Evolutionary conservation across 2,329 filamentous ascomycete genomes (phyloP), one percentile per base, ranked within the genome.

Genomic region (Chaetomiaceae sp.): DNA sequence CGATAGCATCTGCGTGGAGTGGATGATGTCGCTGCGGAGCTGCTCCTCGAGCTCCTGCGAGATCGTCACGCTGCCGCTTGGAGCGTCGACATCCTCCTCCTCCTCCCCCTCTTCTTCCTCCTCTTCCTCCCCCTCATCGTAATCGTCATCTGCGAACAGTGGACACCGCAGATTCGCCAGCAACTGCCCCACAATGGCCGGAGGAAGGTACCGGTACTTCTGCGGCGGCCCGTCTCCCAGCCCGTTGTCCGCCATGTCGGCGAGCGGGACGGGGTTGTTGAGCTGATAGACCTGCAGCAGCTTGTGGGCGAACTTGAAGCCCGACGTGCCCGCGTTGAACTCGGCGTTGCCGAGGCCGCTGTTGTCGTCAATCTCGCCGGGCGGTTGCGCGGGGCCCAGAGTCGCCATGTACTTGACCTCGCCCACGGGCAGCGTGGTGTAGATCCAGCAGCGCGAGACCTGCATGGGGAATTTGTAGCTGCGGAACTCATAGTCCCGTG

Each of bases 381-480:
- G 71, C n/a, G 56, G 47, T 56, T 71, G 71, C 0, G 71, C 65
- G 0, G 65, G 60, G 0, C 74, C 68, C 14, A 83, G 69, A 10
- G 69, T 69, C 12, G 77, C 79, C 71, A 84, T 79, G 56, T 83
- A 82, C 42, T 67, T 72, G 8, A 84, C 61, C 45, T 74, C 63
- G n/a, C 63, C 68, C 9, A 62, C 57, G 1, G 69, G 74, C 26
- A 57, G 63, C 14, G 67, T 76, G 14, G 70, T 68, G 53, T 81
- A 80, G 14, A 84, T 67, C 81, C 81, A 85, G 55, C 83, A 69
- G n/a, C 81, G 77, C 15, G 63, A 67, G 5, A 82, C 75, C 14
- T 71, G 67, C 3, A 65, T 58, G 2, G 78, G 76, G 18, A 84
- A 71, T 39, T 68, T 72, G 64, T 76, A 82, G 14, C 66, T 63